Conservation (phyloP, 2,329 filamentous ascomycete species). For the Cordyceps cicadae region DNA sequence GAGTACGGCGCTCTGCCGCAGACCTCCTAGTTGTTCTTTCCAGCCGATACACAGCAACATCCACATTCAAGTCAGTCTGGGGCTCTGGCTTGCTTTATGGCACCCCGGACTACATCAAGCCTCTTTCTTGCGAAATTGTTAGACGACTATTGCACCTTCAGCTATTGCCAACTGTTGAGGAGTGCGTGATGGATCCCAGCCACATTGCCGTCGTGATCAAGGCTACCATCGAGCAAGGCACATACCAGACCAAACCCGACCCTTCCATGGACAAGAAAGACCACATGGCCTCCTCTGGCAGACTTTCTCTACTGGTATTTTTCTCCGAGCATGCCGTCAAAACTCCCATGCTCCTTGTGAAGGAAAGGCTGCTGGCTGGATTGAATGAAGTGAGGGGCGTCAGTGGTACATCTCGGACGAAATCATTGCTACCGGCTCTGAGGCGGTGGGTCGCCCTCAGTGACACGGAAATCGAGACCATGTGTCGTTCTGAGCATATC, state of each 20-base stretch:
- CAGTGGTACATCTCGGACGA: slow-evolving; percentile 59
- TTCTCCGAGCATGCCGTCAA: slow-evolving; percentile 63
- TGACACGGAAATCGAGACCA: slow-evolving; percentile 39
- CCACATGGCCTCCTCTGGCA: slow-evolving; percentile 50
- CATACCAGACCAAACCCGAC: slow-evolving; percentile 26
- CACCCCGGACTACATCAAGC: slow-evolving; percentile 41
- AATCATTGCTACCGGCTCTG: slow-evolving; percentile 67
- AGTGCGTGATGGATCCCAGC: slow-evolving; percentile 71
- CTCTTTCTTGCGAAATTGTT: slow-evolving; percentile 50
- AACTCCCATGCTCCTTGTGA: slow-evolving; percentile 61
- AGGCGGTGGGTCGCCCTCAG: slow-evolving; percentile 57
- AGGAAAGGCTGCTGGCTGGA: slow-evolving; percentile 61
- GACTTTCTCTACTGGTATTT: slow-evolving; percentile 60
- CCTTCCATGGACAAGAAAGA: slow-evolving; percentile 41
- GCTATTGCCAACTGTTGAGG: slow-evolving; percentile 71
- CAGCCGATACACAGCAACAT: slow-evolving; percentile 34
- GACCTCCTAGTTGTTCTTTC: slow-evolving; percentile 54
- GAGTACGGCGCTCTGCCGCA: slow-evolving; percentile 67
- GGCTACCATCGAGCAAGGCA: slow-evolving; percentile 31
- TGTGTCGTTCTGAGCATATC: slow-evolving; percentile 31
- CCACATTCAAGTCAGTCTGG: slow-evolving; percentile 43
- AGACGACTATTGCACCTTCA: slow-evolving; percentile 56
- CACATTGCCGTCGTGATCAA: slow-evolving; percentile 59
- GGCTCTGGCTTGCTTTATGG: slow-evolving; percentile 59
- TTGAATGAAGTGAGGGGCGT: slow-evolving; percentile 67